These are phyloP conservation scores for Candida loeiensis DNA, from an alignment of 805 yeast species.

Conservation along the genomic window DNA sequence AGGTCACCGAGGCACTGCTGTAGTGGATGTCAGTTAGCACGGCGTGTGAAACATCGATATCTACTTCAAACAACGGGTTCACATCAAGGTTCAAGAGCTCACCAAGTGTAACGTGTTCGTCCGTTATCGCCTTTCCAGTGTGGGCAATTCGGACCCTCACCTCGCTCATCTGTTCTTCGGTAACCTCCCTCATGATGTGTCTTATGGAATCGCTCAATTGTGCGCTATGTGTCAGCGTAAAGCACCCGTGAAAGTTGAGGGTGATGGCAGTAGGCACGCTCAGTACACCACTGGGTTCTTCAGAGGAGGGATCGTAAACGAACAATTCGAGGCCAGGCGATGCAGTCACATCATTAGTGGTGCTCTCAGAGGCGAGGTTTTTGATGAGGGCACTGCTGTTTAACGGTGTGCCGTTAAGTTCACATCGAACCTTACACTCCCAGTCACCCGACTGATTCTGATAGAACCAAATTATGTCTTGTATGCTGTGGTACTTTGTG, in stretches of 20 bases:
- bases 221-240: not conserved
- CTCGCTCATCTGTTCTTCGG: not conserved
- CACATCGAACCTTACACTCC: slow-evolving; percentile 1
- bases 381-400: not conserved
- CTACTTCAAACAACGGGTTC: slow-evolving; percentile 5
- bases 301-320: not conserved
- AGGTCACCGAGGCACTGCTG: not conserved
- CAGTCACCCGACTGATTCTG: slow-evolving; percentile 4
- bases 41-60: slow-evolving; percentile 4
- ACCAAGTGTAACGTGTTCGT: slow-evolving; percentile 2
- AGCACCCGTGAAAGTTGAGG: slow-evolving; percentile 5
- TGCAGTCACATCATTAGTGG: not conserved
- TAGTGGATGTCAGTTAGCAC: slow-evolving; percentile 2
- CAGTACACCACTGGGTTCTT: not conserved
- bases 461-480: slow-evolving; percentile 3
- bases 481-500: slow-evolving; percentile 4
- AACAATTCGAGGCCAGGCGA: not conserved
- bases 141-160: slow-evolving; percentile 1
- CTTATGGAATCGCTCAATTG: slow-evolving; percentile 3
- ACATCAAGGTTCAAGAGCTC: slow-evolving; percentile 7
- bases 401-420: not conserved
- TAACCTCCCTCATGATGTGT: slow-evolving; percentile 1
- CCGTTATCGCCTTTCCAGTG: not conserved
- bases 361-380: not conserved
- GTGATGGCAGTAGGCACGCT: slow-evolving; percentile 2